Evolutionary conservation across 768 basidiomycete species (phyloP), one percentile per base, ranked within the genome.

Genomic region (Phylloporus arenicola): DNA sequence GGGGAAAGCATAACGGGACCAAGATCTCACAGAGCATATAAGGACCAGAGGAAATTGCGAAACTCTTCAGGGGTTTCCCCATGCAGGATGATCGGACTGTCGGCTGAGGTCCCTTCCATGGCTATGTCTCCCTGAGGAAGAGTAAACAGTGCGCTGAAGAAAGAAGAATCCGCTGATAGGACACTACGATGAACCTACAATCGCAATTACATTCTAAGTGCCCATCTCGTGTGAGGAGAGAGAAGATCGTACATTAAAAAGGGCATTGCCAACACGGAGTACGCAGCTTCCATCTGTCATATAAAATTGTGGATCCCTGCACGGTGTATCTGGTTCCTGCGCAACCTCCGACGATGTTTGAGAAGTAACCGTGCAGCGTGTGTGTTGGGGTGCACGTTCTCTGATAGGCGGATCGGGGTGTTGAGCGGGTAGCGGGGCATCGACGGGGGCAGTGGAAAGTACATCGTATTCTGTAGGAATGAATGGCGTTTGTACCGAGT

Each of bases 61-160:
- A 90, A 89, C 63, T 88, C 84, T 3, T 74, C 66, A 9, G 77
- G 73, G 0, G 77, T 79, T 53, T 88, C 84, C 1, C 86, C 86
- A 2, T 66, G 64, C 29, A 89, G 72, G 27, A 79, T 54, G 31
- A 90, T 77, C 1, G 88, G 86, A 50, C 79, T 77, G 22, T 77
- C 75, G 58, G 89, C 87, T 9, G 78, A 80, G 14, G 60, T 64
- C 4, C 88, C 88, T 58, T 89, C 86, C 2, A 59, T 65, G 13
- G 67, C 59, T 9, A 64, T 62, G 35, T 71, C 65, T 2, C 79
- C 83, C 61, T 81, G 79, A 4, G 87, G 86, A 20, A 89, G 68
- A 5, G 77, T 72, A 60, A 90, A 88, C 75, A 88, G 77, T 4
- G 78, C 68, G 22, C 72, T 63, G 59, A 90, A 90, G 33, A 78